Conservation (phyloP, 129 eudicot genomes). For the Gnaphalium uliginosum region DNA sequence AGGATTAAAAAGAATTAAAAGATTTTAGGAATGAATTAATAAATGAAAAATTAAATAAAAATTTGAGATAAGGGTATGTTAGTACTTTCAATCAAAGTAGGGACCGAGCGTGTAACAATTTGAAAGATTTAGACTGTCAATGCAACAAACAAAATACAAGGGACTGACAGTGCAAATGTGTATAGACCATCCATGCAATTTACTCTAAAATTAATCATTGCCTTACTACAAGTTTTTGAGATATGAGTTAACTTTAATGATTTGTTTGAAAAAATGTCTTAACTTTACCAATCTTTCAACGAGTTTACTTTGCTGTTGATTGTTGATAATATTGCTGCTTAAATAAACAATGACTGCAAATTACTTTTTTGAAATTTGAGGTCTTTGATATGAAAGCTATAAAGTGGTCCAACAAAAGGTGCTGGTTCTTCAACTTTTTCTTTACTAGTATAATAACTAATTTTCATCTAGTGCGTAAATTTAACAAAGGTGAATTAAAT, state of each 20-base stretch:
- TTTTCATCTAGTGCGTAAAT: not conserved
- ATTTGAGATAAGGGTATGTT: no score
- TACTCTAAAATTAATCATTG: not conserved
- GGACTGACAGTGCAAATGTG: not conserved
- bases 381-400: constrained; percentile 20
- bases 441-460: not conserved
- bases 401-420: constrained; percentile 29
- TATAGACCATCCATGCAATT: no score
- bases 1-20: no score
- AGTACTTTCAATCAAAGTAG: no score
- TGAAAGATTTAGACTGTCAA: no score
- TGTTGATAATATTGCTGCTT: constrained; percentile 4
- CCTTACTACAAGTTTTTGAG: constrained; percentile 8
- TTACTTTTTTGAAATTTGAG: constrained; percentile 22
- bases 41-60: no score
- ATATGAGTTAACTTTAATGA: not conserved
- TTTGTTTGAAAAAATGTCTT: not conserved
- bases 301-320: no score
- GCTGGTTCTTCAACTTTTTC: constrained; percentile 22
- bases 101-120: no score
- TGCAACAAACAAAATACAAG: not conserved
- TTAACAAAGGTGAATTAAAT: not conserved
- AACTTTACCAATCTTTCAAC: no score
- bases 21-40: no score
- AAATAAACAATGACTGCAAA: constrained; percentile 20